Conservation (phyloP, 2,329 filamentous ascomycete species). For the Triangularia verruculosa region DNA sequence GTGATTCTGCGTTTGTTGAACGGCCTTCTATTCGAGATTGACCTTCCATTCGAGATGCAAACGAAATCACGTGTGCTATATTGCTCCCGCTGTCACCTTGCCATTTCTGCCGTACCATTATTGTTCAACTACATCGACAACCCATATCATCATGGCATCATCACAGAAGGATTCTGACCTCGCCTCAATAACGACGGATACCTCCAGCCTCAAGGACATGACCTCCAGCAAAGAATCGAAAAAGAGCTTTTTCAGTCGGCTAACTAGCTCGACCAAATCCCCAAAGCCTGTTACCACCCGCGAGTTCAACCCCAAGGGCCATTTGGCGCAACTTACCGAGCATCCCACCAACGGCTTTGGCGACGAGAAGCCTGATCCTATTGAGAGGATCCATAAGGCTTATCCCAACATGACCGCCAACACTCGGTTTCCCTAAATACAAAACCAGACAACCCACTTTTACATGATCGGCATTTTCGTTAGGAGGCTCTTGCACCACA, state of each 20-base stretch:
- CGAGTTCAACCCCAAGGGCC: too few species aligned
- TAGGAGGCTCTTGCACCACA: not conserved
- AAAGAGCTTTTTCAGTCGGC: not conserved
- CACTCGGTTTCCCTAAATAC: not conserved
- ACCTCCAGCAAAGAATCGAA: not conserved
- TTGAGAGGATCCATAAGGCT: not conserved
- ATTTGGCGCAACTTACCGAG: too few species aligned
- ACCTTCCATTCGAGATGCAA: too few species aligned
- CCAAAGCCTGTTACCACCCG: not conserved
- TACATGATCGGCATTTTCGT: not conserved
- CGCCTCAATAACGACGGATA: constrained; percentile 2
- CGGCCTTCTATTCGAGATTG: too few species aligned
- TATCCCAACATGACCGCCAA: not conserved
- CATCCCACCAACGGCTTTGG: too few species aligned
- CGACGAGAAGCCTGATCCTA: not conserved
- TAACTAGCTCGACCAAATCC: not conserved
- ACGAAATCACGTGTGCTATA: too few species aligned
- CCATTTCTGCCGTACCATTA: not conserved
- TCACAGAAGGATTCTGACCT: constrained; percentile 1
- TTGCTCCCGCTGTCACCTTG: too few species aligned
- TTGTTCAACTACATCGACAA: not conserved
- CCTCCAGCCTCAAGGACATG: not conserved
- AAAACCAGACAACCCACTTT: too few species aligned
- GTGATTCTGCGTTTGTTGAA: too few species aligned
- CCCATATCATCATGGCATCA: not conserved